These are phyloP conservation scores for Mycocentrospora acerina DNA, from an alignment of 2,329 filamentous ascomycete species.

Conservation along the genomic window DNA sequence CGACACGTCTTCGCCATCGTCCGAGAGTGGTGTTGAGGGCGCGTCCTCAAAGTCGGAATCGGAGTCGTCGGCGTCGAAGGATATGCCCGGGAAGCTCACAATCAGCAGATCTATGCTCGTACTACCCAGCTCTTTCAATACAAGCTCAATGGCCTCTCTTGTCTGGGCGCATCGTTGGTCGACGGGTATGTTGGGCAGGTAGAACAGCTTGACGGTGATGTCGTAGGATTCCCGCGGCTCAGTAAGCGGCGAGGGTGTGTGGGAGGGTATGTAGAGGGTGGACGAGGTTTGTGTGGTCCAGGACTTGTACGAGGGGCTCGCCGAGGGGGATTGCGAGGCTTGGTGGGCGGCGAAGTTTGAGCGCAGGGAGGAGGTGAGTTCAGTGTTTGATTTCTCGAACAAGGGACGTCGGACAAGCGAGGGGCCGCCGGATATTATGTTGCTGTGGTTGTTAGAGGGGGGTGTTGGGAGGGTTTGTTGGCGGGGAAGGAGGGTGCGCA, in stretches of 20 bases:
- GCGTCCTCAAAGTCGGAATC: slow-evolving; percentile 60
- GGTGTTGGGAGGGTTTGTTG: neutral
- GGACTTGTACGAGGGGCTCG: slow-evolving; percentile 45
- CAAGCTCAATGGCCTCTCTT: slow-evolving; percentile 74
- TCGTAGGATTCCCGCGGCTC: slow-evolving; percentile 88
- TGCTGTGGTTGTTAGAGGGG: slow-evolving; percentile 64
- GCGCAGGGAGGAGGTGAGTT: slow-evolving; percentile 84
- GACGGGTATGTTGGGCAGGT: slow-evolving; percentile 70
- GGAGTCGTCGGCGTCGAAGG: slow-evolving; percentile 90
- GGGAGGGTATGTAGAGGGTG: slow-evolving; percentile 73
- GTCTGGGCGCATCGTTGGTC: slow-evolving; percentile 69
- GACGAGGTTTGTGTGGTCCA: slow-evolving; percentile 65
- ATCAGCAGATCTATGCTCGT: slow-evolving; percentile 82
- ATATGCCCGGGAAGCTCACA: slow-evolving; percentile 87
- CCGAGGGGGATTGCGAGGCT: slow-evolving; percentile 52
- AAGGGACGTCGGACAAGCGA: slow-evolving; percentile 80
- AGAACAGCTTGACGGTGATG: slow-evolving; percentile 94
- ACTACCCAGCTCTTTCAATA: slow-evolving; percentile 77
- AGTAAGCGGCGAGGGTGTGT: slow-evolving; percentile 68
- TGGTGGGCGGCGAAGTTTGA: slow-evolving; percentile 78
- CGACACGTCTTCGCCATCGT: slow-evolving; percentile 32
- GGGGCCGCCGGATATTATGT: slow-evolving; percentile 81
- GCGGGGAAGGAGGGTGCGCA: slow-evolving; percentile 50
- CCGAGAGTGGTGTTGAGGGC: slow-evolving; percentile 21
- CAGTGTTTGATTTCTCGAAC: slow-evolving; percentile 83